Evolutionary conservation across 1,139 yeast genomes (phyloP), one percentile per base, ranked within the genome.

Genomic region (Lodderomyces margitis): DNA sequence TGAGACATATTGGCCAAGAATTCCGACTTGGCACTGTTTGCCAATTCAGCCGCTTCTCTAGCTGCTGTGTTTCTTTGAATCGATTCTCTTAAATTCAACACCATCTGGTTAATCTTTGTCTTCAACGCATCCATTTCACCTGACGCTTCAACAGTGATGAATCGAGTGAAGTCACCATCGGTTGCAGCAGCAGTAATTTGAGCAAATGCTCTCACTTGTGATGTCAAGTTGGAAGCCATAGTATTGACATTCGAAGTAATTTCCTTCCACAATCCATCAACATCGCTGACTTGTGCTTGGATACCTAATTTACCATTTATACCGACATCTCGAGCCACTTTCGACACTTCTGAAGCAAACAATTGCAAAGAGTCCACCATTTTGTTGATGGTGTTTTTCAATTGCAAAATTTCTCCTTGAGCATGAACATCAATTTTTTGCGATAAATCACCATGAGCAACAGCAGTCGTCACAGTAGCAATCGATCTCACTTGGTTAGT

Each of bases 71-170:
- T 87, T 62, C 95, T 80, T 64, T 87, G 95, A 61, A 87, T 87
- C 2, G 94, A 84, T 59, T 87, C 96, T 61, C 95, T 77, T 56
- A 87, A 71, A 57, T 87, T 86, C 51, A 85, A 75, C 59, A 87
- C 95, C 96, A 87, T 87, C 70, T 87, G 95, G 63, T 87, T 87
- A 59, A 87, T 87, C 61, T 87, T 87, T 0, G 95, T 87, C 61
- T 87, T 87, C 58, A 87, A 75, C 0, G 95, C 95, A 62, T 87
- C 95, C 95, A 87, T 87, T 69, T 87, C 96, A 61, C 96, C 96
- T 40, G 83, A 75, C 1, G 95, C 95, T 57, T 87, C 96, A 47
- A 87, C 95, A 0, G 96, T 87, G 52, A 87, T 87, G 56, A 87
- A 86, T 49, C 94, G 74, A 0, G 95, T 87, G 63, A 87, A 87